These are phyloP conservation scores for Eragrostis curvula DNA, from an alignment of 176 grass and related monocot species.

Conservation along the genomic window DNA sequence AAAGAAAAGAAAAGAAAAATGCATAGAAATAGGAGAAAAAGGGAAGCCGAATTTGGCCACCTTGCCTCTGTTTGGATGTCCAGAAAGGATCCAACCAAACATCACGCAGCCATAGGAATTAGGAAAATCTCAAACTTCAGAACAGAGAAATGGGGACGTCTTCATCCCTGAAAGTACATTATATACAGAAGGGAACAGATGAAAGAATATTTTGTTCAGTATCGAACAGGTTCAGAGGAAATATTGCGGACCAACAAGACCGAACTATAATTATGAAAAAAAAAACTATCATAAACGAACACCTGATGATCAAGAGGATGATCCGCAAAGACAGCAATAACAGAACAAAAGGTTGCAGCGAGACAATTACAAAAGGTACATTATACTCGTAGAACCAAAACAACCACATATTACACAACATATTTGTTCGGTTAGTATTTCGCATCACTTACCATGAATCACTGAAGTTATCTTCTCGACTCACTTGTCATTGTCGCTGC, in stretches of 20 bases:
- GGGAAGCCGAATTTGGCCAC: conserved; percentile 23
- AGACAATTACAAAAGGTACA: background rate
- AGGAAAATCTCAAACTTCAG: too few species aligned
- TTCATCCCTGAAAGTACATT: too few species aligned
- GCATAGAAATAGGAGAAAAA: conserved; percentile 14
- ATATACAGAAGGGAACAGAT: too few species aligned
- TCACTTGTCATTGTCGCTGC: background rate
- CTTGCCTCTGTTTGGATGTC: conserved; percentile 36
- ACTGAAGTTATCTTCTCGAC: background rate
- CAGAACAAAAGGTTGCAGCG: background rate
- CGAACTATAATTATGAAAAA: too few species aligned
- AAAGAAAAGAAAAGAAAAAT: background rate
- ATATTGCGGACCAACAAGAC: too few species aligned
- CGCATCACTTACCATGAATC: conserved; percentile 20
- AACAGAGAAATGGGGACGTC: too few species aligned
- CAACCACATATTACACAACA: conserved; percentile 12
- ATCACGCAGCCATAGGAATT: too few species aligned
- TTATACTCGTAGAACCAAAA: conserved; percentile 3
- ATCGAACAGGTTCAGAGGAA: too few species aligned
- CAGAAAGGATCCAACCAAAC: conserved; percentile 1
- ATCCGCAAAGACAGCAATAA: background rate
- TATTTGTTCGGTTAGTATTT: background rate
- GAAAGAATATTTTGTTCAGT: too few species aligned
- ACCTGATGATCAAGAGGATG: background rate
- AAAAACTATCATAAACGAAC: too few species aligned